These are phyloP conservation scores for Boletus pseudopeckii DNA, from an alignment of 768 basidiomycete species.

Conservation along the genomic window DNA sequence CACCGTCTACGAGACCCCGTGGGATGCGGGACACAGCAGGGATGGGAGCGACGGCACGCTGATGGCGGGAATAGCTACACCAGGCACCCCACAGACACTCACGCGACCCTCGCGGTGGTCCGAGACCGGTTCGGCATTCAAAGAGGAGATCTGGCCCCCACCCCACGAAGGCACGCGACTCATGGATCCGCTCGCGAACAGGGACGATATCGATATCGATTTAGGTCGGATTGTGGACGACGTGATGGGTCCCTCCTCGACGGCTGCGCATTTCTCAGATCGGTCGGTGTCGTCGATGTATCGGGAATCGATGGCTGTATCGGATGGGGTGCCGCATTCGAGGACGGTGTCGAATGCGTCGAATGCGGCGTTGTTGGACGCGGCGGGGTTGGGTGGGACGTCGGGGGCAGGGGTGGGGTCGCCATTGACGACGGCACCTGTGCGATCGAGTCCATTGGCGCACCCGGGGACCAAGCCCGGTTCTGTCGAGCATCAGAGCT, in stretches of 20 bases:
- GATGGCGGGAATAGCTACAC: background rate
- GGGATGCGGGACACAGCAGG: constrained; percentile 10
- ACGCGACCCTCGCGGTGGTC: constrained; percentile 14
- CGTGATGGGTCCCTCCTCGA: constrained; percentile 42
- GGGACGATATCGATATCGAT: constrained; percentile 31
- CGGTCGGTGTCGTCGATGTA: constrained; percentile 24
- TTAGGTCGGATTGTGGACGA: constrained; percentile 44
- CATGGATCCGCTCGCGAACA: constrained; percentile 14
- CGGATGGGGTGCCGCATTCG: constrained; percentile 14
- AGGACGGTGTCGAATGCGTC: constrained; percentile 21
- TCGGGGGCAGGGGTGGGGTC: background rate
- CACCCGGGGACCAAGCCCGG: background rate
- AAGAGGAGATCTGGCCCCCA: constrained; percentile 45
- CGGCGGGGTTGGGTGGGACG: constrained; percentile 15
- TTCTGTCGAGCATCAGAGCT: background rate
- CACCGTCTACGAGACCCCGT: constrained; percentile 19
- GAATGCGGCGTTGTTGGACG: constrained; percentile 22
- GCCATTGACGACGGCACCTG: background rate
- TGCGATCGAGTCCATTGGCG: constrained; percentile 23
- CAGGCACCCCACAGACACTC: background rate
- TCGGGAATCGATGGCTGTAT: constrained; percentile 7
- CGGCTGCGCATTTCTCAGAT: constrained; percentile 19
- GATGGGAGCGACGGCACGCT: background rate
- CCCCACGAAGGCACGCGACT: constrained; percentile 31
- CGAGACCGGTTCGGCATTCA: constrained; percentile 46